phyloP scores from a whole-genome alignment of 306 rosid genomes.

The Quercus robur region DNA sequence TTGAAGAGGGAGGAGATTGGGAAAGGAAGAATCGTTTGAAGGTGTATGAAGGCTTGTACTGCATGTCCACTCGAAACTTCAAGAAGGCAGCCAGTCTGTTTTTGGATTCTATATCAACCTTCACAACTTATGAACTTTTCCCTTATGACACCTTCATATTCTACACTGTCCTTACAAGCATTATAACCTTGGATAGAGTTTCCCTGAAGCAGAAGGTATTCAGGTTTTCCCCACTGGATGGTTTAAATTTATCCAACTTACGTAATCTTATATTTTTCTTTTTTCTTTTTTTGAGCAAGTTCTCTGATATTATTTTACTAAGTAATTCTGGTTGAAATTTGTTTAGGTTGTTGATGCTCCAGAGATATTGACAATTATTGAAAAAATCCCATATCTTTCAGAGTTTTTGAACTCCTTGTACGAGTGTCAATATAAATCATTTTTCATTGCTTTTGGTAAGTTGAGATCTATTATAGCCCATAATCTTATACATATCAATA shows the following conservation, averaged over 20 bases:
- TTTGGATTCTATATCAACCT: constrained; percentile 93
- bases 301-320: not conserved
- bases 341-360: constrained; percentile 93
- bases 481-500: not conserved
- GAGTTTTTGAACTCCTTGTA: constrained; percentile 84
- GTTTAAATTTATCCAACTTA: not conserved
- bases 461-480: not conserved
- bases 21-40: constrained; percentile 94
- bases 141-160: constrained; percentile 89
- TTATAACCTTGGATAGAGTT: constrained; percentile 93
- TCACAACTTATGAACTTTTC: constrained; percentile 86
- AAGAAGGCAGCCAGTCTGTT: constrained; percentile 83
- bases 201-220: constrained; percentile 87
- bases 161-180: constrained; percentile 91
- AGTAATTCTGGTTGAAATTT: constrained; percentile 9
- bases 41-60: constrained; percentile 92
- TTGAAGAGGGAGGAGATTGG: constrained; percentile 99
- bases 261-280: not conserved
- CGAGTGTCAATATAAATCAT: constrained; percentile 83
- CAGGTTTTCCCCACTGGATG: not conserved
- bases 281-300: not conserved
- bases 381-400: constrained; percentile 77
- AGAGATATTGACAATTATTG: constrained; percentile 90
- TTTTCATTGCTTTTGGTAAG: constrained; percentile 92
- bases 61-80: constrained; percentile 91